A percentile compares a stretch with the other conserved stretches of the same genome.
These are phyloP conservation scores for Panaeolus papilionaceus DNA, from an alignment of 768 basidiomycete genomes.

Conservation along the genomic window DNA sequence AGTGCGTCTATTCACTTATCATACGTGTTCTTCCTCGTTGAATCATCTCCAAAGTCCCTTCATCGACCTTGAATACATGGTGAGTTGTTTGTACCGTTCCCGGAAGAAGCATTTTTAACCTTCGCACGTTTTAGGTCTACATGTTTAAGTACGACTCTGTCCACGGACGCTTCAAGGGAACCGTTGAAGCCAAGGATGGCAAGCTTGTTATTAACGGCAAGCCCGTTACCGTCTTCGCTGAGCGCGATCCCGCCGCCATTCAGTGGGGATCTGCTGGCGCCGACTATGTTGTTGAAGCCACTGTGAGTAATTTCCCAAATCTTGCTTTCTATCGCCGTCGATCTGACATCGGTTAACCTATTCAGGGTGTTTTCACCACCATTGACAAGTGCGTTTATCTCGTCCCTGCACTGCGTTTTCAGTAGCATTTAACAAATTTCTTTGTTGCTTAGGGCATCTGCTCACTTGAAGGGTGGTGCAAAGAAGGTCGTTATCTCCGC, in stretches of 20 bases:
- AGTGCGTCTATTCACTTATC: conserved; percentile 55
- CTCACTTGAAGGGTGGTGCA: conserved; percentile 97
- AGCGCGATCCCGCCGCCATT: conserved; percentile 89
- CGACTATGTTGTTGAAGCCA: conserved; percentile 95
- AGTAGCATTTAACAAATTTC: conserved; percentile 17
- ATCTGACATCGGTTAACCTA: conserved; percentile 26
- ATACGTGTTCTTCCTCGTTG: conserved; percentile 3
- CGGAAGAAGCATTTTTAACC: conserved; percentile 9
- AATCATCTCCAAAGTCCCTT: conserved; percentile 71
- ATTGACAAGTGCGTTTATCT: conserved; percentile 69
- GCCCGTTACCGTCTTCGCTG: conserved; percentile 76
- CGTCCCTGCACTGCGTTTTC: conserved; percentile 6
- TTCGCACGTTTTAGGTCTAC: conserved; percentile 69
- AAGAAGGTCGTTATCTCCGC: conserved; percentile 99
- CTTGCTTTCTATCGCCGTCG: conserved; percentile 21
- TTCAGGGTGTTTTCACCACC: conserved; percentile 97
- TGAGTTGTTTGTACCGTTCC: conserved; percentile 35
- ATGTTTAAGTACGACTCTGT: conserved; percentile 99
- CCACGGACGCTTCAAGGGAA: conserved; percentile 91
- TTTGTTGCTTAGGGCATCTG: conserved; percentile 65
- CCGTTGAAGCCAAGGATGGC: conserved; percentile 81
- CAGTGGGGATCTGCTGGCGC: conserved; percentile 83
- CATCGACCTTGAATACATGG: conserved; percentile 98
- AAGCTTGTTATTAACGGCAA: conserved; percentile 90
- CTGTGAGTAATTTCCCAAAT: conserved; percentile 53